Base-by-base conservation (phyloP, 2,329 filamentous ascomycete species). In the Corynespora cassiicola region DNA sequence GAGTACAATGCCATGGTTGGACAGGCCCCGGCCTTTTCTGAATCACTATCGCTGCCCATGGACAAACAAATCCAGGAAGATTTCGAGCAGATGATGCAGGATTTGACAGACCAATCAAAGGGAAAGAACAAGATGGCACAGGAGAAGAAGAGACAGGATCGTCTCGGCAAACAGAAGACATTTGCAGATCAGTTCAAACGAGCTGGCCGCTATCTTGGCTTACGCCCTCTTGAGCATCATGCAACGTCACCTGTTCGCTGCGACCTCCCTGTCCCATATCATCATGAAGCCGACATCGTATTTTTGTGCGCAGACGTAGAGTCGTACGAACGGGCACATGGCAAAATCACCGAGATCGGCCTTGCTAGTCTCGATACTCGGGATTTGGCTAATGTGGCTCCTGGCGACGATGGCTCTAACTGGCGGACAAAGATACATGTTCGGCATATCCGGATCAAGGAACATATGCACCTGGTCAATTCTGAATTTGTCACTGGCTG, bases 241-340 rank as follows among this genome's bases (percentile, higher is more conserved):
- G 43, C 47, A 55, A 38, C 36, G 51, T 31, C 44, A 36, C 49
- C 60, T 31, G 63, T 56, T 2, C 57, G 56, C 1, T 53, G 83
- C 24, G 68, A 80, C 58, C 54, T 77, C 27, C 62, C 66, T n/a
- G 52, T 73, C 24, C 67, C 72, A 1, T 67, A 68, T 2, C 74
- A 75, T 1, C 77, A 75, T 42, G 42, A 64, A 0, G 75, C 77
- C 34, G 79, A 84, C 18, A 76, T 82, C 1, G 76, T 95, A 6
- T 86, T 96, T 52, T 75, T 96, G 42, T 83, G 80, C 46, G 75
- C 97, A 28, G 94, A 99, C 55, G 74, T 94, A 20, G 94, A 99
- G 66, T 84, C 86, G 1, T 88, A 85, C 41, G 94, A 99, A 65
- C 69, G 71, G 15, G 74, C 80, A 28, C 79, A 82, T 9, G 72